A percentile compares a stretch with the other conserved stretches of the same genome.
phyloP scores from a whole-genome alignment of 768 basidiomycete species.

The Fibroporia radiculosa region DNA sequence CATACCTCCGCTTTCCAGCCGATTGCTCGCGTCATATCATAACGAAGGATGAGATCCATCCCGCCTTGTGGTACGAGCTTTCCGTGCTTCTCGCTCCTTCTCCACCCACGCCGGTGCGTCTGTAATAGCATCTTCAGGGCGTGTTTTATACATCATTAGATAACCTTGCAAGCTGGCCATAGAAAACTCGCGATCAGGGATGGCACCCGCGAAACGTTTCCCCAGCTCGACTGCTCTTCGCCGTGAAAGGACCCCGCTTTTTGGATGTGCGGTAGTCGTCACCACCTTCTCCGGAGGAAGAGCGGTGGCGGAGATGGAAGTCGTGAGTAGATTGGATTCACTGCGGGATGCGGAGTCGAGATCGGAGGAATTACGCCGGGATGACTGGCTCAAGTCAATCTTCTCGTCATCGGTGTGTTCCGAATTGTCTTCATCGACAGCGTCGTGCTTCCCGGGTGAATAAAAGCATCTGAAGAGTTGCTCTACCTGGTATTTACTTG shows the following conservation, averaged over 20 bases:
- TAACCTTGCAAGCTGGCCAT: slow-evolving; percentile 47
- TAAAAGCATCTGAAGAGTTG: slow-evolving; percentile 68
- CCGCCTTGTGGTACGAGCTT: too few relatives aligned
- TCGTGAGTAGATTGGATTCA: not conserved
- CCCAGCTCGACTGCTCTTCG: slow-evolving; percentile 41
- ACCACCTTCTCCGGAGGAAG: not conserved
- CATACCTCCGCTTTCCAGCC: too few relatives aligned
- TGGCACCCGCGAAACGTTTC: slow-evolving; percentile 40
- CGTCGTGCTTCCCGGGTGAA: slow-evolving; percentile 27
- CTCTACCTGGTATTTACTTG: slow-evolving; percentile 58
- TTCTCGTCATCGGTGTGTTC: not conserved
- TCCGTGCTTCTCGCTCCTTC: not conserved
- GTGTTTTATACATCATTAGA: slow-evolving; percentile 60
- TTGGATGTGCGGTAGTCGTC: not conserved
- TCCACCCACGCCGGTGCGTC: slow-evolving; percentile 10
- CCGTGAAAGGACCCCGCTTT: slow-evolving; percentile 15
- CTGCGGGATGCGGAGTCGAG: not conserved
- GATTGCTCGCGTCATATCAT: too few relatives aligned
- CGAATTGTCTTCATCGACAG: not conserved
- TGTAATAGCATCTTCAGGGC: slow-evolving; percentile 46
- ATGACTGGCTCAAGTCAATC: not conserved
- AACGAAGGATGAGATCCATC: too few relatives aligned
- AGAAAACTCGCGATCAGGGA: slow-evolving; percentile 31
- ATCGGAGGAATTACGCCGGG: not conserved
- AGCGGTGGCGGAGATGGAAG: not conserved